These are phyloP conservation scores for Stachybotrys chartarum DNA, from an alignment of 2,329 filamentous ascomycete genomes.

Conservation along the genomic window DNA sequence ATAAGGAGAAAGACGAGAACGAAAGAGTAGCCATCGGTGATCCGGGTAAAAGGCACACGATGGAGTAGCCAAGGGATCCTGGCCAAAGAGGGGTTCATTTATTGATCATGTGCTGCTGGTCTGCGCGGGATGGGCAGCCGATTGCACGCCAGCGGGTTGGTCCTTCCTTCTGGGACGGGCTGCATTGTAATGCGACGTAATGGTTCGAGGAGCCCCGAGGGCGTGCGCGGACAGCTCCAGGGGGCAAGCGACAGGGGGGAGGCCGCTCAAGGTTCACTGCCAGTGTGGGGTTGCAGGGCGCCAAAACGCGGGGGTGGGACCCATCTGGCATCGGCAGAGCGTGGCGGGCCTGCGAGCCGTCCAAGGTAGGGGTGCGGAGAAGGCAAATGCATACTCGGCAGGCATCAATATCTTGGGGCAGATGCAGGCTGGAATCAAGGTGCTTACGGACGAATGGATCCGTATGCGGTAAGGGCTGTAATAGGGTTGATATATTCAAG, in stretches of 20 bases:
- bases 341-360: not conserved
- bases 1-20: not conserved
- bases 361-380: not conserved
- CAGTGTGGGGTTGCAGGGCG: not conserved
- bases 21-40: not conserved
- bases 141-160: not conserved
- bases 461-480: not conserved
- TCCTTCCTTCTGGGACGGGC: not conserved
- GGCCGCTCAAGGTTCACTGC: not conserved
- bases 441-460: not conserved
- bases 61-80: not conserved
- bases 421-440: not conserved
- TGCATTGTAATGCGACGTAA: not conserved
- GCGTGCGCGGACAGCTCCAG: not conserved
- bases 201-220: not conserved
- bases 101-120: not conserved
- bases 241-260: not conserved
- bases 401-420: not conserved
- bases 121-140: not conserved
- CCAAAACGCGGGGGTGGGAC: slow-evolving; percentile 2
- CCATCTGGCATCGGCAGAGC: not conserved
- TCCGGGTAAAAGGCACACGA: not conserved
- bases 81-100: not conserved
- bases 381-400: not conserved
- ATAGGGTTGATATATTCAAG: not conserved